phyloP scores from a whole-genome alignment of 768 basidiomycete genomes.

The Boletus eberwhitei region DNA sequence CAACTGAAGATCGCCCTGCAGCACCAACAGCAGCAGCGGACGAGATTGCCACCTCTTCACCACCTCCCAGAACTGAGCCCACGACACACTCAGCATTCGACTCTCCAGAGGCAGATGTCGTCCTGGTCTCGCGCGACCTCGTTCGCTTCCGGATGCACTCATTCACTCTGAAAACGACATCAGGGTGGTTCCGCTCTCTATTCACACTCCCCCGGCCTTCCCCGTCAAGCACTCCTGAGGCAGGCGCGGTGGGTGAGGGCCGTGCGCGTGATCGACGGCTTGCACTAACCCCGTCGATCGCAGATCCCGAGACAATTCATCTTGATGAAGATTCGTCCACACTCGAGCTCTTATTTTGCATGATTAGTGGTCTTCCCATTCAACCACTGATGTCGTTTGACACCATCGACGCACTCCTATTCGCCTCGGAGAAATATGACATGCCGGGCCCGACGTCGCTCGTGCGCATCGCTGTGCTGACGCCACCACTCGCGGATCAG shows the following conservation, averaged over 20 bases:
- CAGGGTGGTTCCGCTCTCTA: constrained; percentile 56
- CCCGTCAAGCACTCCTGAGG: not conserved
- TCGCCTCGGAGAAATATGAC: constrained; percentile 67
- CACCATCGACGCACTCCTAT: constrained; percentile 52
- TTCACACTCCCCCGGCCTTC: constrained; percentile 50
- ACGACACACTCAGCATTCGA: constrained; percentile 49
- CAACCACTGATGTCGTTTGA: constrained; percentile 49
- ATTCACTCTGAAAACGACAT: constrained; percentile 56
- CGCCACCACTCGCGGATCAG: constrained; percentile 46
- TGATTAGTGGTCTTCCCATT: constrained; percentile 59
- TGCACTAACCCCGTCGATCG: constrained; percentile 9
- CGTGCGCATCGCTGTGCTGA: constrained; percentile 54
- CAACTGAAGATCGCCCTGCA: constrained; percentile 6
- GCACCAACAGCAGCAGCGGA: not conserved
- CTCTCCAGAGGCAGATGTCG: constrained; percentile 52
- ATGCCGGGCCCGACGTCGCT: constrained; percentile 64
- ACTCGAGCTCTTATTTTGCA: constrained; percentile 55
- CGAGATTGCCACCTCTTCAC: not conserved
- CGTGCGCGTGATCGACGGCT: not conserved
- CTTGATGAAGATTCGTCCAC: constrained; percentile 55
- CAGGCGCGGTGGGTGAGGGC: not conserved
- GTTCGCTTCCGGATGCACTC: constrained; percentile 57
- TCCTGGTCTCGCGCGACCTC: constrained; percentile 48
- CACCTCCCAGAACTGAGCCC: constrained; percentile 5
- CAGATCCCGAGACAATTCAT: constrained; percentile 40